Evolutionary conservation across 495 filamentous ascomycete genomes (phyloP), one percentile per base, ranked within the genome.

Genomic region (Talaromyces trachyspermus): DNA sequence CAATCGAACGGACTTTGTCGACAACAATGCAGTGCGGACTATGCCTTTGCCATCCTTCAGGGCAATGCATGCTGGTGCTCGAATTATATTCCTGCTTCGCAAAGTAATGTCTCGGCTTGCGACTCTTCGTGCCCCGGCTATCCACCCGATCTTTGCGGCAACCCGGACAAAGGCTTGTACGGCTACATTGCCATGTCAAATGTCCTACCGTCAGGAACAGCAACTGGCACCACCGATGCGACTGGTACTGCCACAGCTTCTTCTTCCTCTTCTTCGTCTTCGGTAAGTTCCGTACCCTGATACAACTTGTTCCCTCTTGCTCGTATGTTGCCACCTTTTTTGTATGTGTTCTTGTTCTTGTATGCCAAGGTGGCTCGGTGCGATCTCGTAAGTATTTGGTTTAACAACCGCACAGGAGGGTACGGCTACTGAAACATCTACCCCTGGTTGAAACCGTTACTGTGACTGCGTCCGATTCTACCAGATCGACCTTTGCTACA

Each of bases 61-160:
- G 71, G 66, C 15, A 65, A 78, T 17, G 60, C 64, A 25, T 90
- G 86, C 64, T 90, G 86, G 86, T 90, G 86, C 61, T 83, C 83
- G 2, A 78, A 90, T 53, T 82, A 82, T 51, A 70, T 67, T 10
- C 86, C 86, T 0, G 68, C 55, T 11, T 54, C 68, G 14, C 66
- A 69, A 19, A 61, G 61, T 50, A 54, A 62, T 56, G 18, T 62
- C 29, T 54, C 61, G 15, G 61, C 76, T 12, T 90, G 86, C 62
- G 67, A 67, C 49, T 54, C 65, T 6, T 38, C 46, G 4, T 90
- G 86, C 54, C 85, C 85, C 20, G 86, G 85, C 15, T 90, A 79
- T 56, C 76, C 74, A 4, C 40, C 25, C 14, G 85, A 90, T 44
- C 59, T 65, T 18, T 89, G 86, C 59, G 86, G 86, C 43, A 77